Percentiles rank a stretch among this genome's conserved stretches.
These are phyloP conservation scores for Trichoderma sp. DNA, from an alignment of 2,329 filamentous ascomycete genomes.

Conservation along the genomic window DNA sequence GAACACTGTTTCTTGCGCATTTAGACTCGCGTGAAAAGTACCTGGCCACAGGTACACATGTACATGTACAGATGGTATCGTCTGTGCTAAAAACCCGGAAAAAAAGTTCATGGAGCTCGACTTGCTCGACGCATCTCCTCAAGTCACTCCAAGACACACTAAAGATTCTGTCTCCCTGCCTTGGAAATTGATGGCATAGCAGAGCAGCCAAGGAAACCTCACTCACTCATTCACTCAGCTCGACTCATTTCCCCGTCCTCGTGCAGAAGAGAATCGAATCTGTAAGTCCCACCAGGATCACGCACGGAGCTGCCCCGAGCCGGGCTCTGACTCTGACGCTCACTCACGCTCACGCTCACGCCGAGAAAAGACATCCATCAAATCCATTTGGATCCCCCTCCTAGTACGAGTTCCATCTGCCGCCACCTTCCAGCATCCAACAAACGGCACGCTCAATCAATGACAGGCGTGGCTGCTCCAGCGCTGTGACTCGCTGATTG, in stretches of 20 bases:
- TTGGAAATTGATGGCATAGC: background rate
- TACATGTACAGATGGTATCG: background rate
- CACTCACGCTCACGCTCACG: background rate
- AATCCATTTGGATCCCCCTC: background rate
- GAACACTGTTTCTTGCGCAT: background rate
- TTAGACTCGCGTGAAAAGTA: background rate
- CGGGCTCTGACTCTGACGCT: constrained; percentile 3
- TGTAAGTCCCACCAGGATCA: background rate
- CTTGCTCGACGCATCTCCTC: background rate
- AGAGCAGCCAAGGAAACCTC: background rate
- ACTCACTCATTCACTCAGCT: background rate
- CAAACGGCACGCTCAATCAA: constrained; percentile 18
- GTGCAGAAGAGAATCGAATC: background rate
- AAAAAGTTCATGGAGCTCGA: background rate
- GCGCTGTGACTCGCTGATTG: constrained; percentile 32
- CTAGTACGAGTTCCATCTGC: background rate
- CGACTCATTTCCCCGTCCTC: background rate
- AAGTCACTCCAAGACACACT: background rate
- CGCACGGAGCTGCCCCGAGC: constrained; percentile 5
- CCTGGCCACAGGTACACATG: background rate
- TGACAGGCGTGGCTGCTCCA: constrained; percentile 28
- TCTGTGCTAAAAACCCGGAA: background rate
- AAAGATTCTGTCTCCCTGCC: background rate
- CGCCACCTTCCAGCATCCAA: constrained; percentile 6
- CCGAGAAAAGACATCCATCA: background rate